phyloP scores from a whole-genome alignment of 1,284 basidiomycete genomes.

The Mycena citricolor region DNA sequence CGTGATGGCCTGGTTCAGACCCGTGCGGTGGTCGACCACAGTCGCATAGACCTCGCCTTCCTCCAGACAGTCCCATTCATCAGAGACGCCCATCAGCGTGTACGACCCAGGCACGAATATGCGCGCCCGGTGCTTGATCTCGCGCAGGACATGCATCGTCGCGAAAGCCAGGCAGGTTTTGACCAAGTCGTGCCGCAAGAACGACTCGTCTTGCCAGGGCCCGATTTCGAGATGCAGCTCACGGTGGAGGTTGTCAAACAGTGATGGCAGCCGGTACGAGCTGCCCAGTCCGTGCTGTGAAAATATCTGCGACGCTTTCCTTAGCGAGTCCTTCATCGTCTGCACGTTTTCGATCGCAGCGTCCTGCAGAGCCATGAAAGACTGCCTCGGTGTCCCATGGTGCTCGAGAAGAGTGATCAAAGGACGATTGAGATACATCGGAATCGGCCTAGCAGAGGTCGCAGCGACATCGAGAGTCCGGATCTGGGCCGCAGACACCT shows the following conservation, averaged over 20 bases:
- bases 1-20: conserved; percentile 30
- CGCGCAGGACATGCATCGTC: conserved; percentile 43
- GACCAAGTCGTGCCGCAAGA: conserved; percentile 34
- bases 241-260: conserved; percentile 36
- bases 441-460: conserved; percentile 40
- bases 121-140: conserved; percentile 50
- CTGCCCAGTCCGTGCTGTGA: conserved; percentile 44
- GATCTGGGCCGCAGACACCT: conserved; percentile 34
- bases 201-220: conserved; percentile 16
- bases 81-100: conserved; percentile 50
- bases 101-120: conserved; percentile 46
- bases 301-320: conserved; percentile 33
- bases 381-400: conserved; percentile 32
- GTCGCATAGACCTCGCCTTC: conserved; percentile 46
- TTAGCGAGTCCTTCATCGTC: conserved; percentile 28
- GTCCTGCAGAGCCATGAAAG: conserved; percentile 41
- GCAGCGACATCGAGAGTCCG: conserved; percentile 46
- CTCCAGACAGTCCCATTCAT: conserved; percentile 41
- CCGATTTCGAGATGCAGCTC: conserved; percentile 30
- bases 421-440: conserved; percentile 43
- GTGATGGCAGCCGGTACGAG: conserved; percentile 41
- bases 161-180: conserved; percentile 32
- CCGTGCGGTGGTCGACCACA: conserved; percentile 33
- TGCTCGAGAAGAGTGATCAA: conserved; percentile 47
- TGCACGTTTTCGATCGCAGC: conserved; percentile 37